Base-by-base conservation (phyloP, 768 basidiomycete species). In the Sistotremastrum suecicum region DNA sequence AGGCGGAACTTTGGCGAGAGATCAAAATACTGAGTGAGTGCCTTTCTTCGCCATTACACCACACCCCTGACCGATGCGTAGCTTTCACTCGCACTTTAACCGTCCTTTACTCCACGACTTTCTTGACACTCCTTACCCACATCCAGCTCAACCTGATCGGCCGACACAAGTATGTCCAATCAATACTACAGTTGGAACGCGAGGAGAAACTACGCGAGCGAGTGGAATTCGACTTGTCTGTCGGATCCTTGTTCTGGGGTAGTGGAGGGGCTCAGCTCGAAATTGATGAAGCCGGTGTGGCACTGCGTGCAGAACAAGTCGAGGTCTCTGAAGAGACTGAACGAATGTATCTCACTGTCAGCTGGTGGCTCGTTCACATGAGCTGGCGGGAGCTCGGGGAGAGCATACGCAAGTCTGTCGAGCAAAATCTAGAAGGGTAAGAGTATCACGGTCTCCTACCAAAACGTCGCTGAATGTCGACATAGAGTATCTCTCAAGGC, bases 351-450 rank as follows among this genome's bases (percentile, higher is more conserved):
- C 65, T 95, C 42, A 88, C 84, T 0, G 72, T 92, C 53, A 85
- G 80, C 36, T 97, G 90, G 89, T 94, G 90, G 89, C 67, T 94
- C 7, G 55, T 94, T 46, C 80, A 95, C 56, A 82, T 89, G 3
- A 90, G 92, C 0, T 94, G 91, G 90, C 84, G 81, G 53, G 80
- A 82, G 48, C 71, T 97, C 0, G 78, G 75, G 0, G 76, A 78
- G 51, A 66, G 85, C 36, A 83, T 91, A 0, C 64, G 79, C 52
- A 63, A 71, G 34, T 82, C 75, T 0, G 87, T 91, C 0, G 80
- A 87, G 54, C 80, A 81, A 48, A 86, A 85, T 0, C 86, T 95
- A 47, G 80, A 86, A 44, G 76, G 76, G 91, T 92, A 49, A 52
- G 84, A 60, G 3, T 9, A 20, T 40, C 5, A 8, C 7, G 12